A percentile compares a stretch with the other conserved stretches of the same genome.
Conservation (phyloP, 2,329 filamentous ascomycete genomes). For the Penicillium sclerotigenum region DNA sequence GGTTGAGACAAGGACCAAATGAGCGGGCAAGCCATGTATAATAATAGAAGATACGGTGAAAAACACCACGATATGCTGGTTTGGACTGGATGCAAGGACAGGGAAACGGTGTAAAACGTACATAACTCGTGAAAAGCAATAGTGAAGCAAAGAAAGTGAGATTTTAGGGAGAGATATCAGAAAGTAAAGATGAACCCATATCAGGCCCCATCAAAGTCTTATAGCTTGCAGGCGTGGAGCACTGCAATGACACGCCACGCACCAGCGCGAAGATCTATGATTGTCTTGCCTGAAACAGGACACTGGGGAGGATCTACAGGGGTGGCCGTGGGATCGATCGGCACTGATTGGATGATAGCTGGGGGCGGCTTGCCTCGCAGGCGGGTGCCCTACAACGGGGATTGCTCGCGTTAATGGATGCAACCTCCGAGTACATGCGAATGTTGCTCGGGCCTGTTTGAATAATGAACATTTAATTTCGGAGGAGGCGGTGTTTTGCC, state of each 20-base stretch:
- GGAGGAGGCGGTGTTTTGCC: not conserved
- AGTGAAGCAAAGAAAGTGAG: not conserved
- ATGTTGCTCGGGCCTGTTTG: not conserved
- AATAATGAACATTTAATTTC: not conserved
- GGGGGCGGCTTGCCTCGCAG: not conserved
- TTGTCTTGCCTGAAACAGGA: not conserved
- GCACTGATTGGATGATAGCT: constrained; percentile 2
- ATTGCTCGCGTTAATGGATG: not conserved
- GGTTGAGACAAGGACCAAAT: not conserved
- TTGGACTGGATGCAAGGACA: not conserved
- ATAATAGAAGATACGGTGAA: not conserved
- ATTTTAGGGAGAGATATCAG: not conserved
- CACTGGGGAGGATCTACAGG: constrained; percentile 8
- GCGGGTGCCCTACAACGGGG: constrained; percentile 1
- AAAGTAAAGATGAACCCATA: not conserved
- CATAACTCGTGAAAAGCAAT: not conserved
- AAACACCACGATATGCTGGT: not conserved
- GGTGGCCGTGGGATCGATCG: not conserved
- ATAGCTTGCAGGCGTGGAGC: constrained; percentile 2
- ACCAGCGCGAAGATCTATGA: constrained; percentile 1
- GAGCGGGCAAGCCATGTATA: not conserved
- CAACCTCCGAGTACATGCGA: not conserved
- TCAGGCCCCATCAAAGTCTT: constrained; percentile 3
- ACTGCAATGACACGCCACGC: not conserved
- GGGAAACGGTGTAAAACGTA: not conserved